Evolutionary conservation across 441 rosid species (phyloP), one percentile per base, ranked within the genome.

Genomic region (Flueggea neowawraea): DNA sequence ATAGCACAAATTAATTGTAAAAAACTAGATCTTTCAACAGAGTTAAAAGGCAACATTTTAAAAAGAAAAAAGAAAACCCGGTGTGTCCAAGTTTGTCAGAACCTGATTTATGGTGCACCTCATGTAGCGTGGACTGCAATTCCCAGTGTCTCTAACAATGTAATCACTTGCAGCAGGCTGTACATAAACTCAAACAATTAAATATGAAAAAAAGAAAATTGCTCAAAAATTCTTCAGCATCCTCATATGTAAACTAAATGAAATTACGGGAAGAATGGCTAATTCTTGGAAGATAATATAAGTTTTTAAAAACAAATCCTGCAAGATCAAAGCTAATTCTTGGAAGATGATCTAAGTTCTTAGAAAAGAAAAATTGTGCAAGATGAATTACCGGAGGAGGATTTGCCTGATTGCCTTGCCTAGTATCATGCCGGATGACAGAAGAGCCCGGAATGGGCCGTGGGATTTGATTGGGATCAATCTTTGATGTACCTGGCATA

Each of bases 61-160:
- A n/a, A n/a, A n/a, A n/a, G n/a, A n/a, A n/a, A n/a, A n/a, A 33
- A 33, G 6, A 33, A 33, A 3, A 4, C 39, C 39, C 6, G 6
- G 39, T 3, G 39, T 3, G 39, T 36, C 41, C 9, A 8, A 36
- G 41, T 36, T 36, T 36, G 41, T 36, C 41, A 14, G 57, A 49
- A 89, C 96, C 90, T 89, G 96, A 81, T 78, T 83, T 70, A 89
- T 84, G 63, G 96, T 86, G 73, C 93, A 84, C 71, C 96, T 76
- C 90, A 89, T 89, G 80, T 76, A 77, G 69, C 93, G 96, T 57
- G 90, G 90, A 77, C 88, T 85, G 63, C 90, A 85, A 75, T 82
- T 85, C 52, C 87, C 87, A 15, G 80, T 78, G 76, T 85, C 90
- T 69, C 78, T 80, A 57, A 73, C 84, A 52, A 89, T 89, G 75